These are phyloP conservation scores for Cryphonectria carpinicola DNA, from an alignment of 2,329 filamentous ascomycete species.

Conservation along the genomic window DNA sequence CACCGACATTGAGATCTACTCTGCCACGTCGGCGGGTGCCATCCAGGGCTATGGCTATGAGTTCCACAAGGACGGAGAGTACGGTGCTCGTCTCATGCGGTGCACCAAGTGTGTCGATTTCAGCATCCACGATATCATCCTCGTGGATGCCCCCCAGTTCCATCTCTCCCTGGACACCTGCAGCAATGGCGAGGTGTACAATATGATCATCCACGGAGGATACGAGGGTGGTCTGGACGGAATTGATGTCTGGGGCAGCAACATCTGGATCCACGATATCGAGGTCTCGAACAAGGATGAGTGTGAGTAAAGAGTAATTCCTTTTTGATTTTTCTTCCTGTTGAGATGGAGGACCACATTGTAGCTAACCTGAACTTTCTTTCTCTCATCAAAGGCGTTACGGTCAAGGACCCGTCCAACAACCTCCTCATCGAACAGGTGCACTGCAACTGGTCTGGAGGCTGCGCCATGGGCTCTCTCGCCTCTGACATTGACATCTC, in stretches of 20 bases:
- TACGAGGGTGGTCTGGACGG: constrained; percentile 58
- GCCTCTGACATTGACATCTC: constrained; percentile 53
- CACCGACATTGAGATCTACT: constrained; percentile 54
- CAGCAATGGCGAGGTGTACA: constrained; percentile 56
- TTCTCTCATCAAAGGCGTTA: constrained; percentile 38
- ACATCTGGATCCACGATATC: constrained; percentile 62
- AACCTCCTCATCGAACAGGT: constrained; percentile 63
- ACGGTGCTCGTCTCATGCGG: constrained; percentile 51
- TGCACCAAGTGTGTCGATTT: constrained; percentile 49
- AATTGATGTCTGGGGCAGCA: constrained; percentile 56
- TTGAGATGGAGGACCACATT: constrained; percentile 32
- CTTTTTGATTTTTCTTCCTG: constrained; percentile 44
- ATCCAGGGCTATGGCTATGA: constrained; percentile 55
- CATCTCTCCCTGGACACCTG: constrained; percentile 38
- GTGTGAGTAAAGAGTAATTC: constrained; percentile 12
- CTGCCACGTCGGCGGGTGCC: constrained; percentile 46
- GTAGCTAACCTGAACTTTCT: background rate
- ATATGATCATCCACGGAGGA: constrained; percentile 56
- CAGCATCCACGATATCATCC: constrained; percentile 51
- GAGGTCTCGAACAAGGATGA: constrained; percentile 67
- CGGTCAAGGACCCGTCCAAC: constrained; percentile 47
- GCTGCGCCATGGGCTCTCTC: constrained; percentile 58
- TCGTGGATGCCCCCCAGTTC: constrained; percentile 46
- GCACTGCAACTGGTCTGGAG: constrained; percentile 64
- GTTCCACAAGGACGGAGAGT: constrained; percentile 40